These are phyloP conservation scores for Beta lomatogona DNA, from an alignment of 179 eudicot genomes.

Conservation along the genomic window DNA sequence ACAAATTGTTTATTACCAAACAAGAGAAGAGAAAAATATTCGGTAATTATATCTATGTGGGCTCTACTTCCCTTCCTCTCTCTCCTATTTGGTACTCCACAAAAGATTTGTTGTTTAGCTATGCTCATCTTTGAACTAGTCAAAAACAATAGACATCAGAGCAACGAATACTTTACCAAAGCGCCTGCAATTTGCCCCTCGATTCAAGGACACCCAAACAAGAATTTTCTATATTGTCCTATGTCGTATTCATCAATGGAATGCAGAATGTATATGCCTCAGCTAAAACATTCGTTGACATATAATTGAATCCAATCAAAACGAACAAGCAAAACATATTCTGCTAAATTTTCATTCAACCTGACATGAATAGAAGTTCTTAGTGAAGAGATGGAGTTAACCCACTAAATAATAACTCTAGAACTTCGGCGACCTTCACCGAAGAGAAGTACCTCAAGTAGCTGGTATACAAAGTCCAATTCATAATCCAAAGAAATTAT, in stretches of 20 bases:
- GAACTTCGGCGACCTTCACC: conserved; percentile 15
- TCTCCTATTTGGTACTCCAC: too few relatives aligned
- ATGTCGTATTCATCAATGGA: background rate
- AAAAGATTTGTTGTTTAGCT: too few relatives aligned
- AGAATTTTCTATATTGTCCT: background rate
- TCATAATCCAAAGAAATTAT: conserved; percentile 41
- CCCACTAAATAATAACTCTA: background rate
- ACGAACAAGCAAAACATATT: background rate
- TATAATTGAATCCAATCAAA: background rate
- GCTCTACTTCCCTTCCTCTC: too few relatives aligned
- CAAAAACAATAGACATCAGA: background rate
- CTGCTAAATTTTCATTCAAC: background rate
- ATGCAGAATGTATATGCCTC: background rate
- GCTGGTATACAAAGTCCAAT: conserved; percentile 35
- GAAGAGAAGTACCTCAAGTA: conserved; percentile 28
- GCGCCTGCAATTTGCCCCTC: background rate
- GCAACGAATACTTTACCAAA: background rate
- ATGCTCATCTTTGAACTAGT: background rate
- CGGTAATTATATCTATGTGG: too few relatives aligned
- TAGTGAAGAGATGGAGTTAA: background rate
- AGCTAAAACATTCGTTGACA: background rate
- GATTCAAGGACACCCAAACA: background rate
- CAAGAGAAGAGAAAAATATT: too few relatives aligned
- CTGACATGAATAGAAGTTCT: background rate
- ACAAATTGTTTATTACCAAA: too few relatives aligned